Conservation (phyloP, 2,329 filamentous ascomycete species). For the Cladophialophora chaetospira region DNA sequence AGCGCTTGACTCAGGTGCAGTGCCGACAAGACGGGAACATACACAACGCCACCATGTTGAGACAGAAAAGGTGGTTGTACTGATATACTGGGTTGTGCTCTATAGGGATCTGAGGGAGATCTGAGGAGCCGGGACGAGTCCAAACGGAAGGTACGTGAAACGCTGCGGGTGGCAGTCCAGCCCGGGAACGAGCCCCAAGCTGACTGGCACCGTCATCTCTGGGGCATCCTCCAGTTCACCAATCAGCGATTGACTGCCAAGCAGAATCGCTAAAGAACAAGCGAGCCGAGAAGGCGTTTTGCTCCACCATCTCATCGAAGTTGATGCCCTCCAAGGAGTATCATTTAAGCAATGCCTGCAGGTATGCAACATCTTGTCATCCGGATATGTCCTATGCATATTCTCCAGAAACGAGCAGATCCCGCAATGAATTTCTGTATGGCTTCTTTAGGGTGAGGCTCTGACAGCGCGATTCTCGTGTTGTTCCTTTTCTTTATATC, state of each 20-base stretch:
- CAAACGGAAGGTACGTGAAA: constrained; percentile 10
- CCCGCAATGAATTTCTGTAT: no score
- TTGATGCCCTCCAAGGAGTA: no score
- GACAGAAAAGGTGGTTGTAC: no score
- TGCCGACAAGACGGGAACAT: constrained; percentile 14
- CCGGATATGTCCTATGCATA: no score
- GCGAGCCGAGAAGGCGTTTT: no score
- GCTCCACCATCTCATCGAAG: no score
- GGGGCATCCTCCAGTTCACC: constrained; percentile 3
- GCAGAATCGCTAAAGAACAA: constrained; percentile 1
- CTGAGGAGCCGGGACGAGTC: neutral
- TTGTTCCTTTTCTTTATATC: neutral
- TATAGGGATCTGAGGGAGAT: neutral
- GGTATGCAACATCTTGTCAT: no score
- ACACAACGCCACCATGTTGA: constrained; percentile 27
- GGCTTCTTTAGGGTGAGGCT: no score
- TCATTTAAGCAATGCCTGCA: no score
- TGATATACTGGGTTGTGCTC: neutral
- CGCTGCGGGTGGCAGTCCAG: constrained; percentile 3
- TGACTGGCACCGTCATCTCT: constrained; percentile 1
- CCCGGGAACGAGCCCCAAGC: neutral
- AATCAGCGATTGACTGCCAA: constrained; percentile 7
- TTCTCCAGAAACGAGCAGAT: no score
- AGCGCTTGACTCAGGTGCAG: constrained; percentile 15
- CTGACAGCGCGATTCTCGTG: no score